Base-by-base conservation (phyloP, 139 green algal species). In the Zygnema cylindricum region DNA sequence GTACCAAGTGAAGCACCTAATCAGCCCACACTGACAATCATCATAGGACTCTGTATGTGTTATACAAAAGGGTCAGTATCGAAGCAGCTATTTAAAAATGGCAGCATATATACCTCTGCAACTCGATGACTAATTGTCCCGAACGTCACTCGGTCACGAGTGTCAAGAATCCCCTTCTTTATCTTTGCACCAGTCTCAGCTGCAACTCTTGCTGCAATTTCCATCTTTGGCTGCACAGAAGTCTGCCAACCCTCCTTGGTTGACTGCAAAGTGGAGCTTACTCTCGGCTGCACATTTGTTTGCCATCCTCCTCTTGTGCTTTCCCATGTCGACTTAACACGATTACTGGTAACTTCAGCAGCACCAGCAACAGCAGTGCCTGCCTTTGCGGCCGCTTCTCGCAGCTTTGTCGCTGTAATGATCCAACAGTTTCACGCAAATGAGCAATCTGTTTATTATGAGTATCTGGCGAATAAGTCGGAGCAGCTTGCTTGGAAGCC, bases 221-320 rank as follows among this genome's bases (percentile, higher is more conserved):
- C 83, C 22, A 88, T 32, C 35, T 57, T 35, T 0, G 83, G 83
- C 30, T 57, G 83, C 83, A 88, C 83, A 25, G 79, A 82, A 0
- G 83, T 84, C 40, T 36, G 25, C 38, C 63, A 40, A 7, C 69
- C 69, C 36, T 88, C 83, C 54, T 82, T 88, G n/a, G 83, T 88
- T 38, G 57, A 73, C 36, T 55, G 40, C 83, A 73, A 77, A 11
- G 83, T 88, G 11, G 83, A 43, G 69, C 69, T 76, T 25, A 88
- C 39, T 43, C 57, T 35, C 0, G 83, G 83, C 30, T 57, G 83
- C 83, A 88, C 83, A 33, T 88, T 88, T n/a, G 83, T 57, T 73
- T 57, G 79, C 83, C 83, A 88, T 39, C 69, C 55, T 54, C 82
- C 83, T 76, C 69, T 88, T 55, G 83, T 88, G 40, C 42, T 85